phyloP scores from a whole-genome alignment of 495 filamentous ascomycete genomes.

The Aspergillus ellipticus region DNA sequence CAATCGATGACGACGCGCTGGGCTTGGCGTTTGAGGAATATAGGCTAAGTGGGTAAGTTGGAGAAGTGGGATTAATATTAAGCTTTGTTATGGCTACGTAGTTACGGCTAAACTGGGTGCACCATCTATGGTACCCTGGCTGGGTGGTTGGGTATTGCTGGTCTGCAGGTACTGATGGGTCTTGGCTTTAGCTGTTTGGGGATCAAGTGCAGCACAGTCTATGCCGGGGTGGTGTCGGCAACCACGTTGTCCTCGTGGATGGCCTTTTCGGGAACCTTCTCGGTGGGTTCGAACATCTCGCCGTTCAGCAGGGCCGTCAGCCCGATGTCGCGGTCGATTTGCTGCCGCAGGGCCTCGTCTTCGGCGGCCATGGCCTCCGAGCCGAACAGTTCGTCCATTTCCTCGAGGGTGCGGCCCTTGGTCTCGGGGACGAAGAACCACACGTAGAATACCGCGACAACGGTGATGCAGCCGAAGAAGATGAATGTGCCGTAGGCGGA shows the following conservation, averaged over 20 bases:
- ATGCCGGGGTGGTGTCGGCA: neutral
- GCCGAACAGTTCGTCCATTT: neutral
- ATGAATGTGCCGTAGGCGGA: conserved; percentile 42
- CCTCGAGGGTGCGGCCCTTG: conserved; percentile 1
- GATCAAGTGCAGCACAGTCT: neutral
- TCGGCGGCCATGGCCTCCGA: conserved; percentile 2
- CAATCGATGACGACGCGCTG: neutral
- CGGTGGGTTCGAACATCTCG: neutral
- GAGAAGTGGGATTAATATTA: neutral
- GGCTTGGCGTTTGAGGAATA: neutral
- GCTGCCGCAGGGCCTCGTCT: conserved; percentile 1
- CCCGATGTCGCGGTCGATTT: neutral
- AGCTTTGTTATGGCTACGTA: neutral
- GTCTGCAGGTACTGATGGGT: neutral
- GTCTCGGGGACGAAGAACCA: conserved; percentile 25
- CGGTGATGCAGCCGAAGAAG: conserved; percentile 47
- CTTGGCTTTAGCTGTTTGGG: neutral
- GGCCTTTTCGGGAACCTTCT: neutral
- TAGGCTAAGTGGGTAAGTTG: neutral
- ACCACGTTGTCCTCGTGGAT: neutral
- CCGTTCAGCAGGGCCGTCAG: neutral
- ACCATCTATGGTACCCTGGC: too few species aligned
- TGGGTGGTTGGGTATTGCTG: neutral
- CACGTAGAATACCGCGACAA: conserved; percentile 46
- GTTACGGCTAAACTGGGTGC: neutral